Conservation (phyloP, 495 filamentous ascomycete genomes). For the Apodospora peruviana region DNA sequence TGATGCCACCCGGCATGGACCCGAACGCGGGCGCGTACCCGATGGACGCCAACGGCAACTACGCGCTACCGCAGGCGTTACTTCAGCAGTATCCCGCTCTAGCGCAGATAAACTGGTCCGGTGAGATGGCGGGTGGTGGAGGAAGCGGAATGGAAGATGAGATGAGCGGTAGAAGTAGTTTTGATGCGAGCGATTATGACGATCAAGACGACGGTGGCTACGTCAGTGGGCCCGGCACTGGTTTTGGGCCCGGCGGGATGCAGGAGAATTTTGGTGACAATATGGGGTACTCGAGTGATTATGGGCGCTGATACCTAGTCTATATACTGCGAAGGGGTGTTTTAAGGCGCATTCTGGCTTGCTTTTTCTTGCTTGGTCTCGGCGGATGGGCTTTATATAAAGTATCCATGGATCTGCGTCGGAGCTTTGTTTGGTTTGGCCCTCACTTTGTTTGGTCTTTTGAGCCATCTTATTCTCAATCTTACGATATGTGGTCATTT, state of each 20-base stretch:
- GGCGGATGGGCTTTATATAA: no score
- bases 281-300: slow-evolving; percentile 50
- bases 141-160: slow-evolving; percentile 61
- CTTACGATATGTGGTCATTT: not conserved
- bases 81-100: slow-evolving; percentile 89
- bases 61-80: slow-evolving; percentile 78
- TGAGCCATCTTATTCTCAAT: not conserved
- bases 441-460: no score
- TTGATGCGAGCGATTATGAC: slow-evolving; percentile 77
- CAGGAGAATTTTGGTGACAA: slow-evolving; percentile 44
- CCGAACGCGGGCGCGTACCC: slow-evolving; percentile 36
- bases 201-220: slow-evolving; percentile 56
- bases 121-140: slow-evolving; percentile 48
- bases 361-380: not conserved
- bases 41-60: slow-evolving; percentile 52
- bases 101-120: slow-evolving; percentile 74
- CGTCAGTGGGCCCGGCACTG: slow-evolving; percentile 47
- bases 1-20: slow-evolving; percentile 35
- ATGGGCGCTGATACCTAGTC: slow-evolving; percentile 26
- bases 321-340: not conserved
- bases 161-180: slow-evolving; percentile 76
- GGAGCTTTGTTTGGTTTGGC: no score
- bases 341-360: not conserved
- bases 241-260: slow-evolving; percentile 44
- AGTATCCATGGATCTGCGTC: no score